Percentiles rank a stretch among this genome's conserved stretches.
Conservation (phyloP, 495 filamentous ascomycete species). For the Lophiotrema nucula region DNA sequence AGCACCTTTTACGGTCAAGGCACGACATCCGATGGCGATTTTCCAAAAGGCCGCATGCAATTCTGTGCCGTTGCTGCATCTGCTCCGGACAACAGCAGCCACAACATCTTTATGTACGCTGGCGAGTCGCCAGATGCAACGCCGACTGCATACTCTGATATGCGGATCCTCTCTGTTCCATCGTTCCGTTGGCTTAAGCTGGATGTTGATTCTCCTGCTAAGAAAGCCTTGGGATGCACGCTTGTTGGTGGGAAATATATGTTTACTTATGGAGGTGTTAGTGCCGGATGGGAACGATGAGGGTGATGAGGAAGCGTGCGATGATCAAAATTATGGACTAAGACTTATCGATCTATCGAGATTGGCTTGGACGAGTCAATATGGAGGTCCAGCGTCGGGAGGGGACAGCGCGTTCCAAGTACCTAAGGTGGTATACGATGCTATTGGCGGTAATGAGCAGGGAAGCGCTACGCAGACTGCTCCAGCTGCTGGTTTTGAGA, state of each 20-base stretch:
- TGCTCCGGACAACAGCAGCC: constrained; percentile 12
- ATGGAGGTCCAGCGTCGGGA: not conserved
- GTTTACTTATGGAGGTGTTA: constrained; percentile 7
- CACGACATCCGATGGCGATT: constrained; percentile 8
- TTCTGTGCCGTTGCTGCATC: constrained; percentile 14
- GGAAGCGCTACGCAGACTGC: constrained; percentile 5
- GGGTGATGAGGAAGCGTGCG: not conserved
- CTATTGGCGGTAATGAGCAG: constrained; percentile 7
- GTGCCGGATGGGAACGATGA: not conserved
- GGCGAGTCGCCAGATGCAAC: not conserved
- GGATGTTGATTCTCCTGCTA: not conserved
- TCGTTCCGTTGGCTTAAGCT: constrained; percentile 11
- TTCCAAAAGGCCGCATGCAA: not conserved
- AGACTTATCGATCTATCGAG: constrained; percentile 3
- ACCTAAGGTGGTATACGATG: constrained; percentile 5
- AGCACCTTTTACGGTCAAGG: constrained; percentile 3
- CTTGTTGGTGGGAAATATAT: constrained; percentile 4
- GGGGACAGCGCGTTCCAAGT: not conserved
- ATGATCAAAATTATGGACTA: constrained; percentile 9
- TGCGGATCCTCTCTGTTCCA: constrained; percentile 16
- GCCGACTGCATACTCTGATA: not conserved
- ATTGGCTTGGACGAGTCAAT: constrained; percentile 6
- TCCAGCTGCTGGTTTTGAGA: constrained; percentile 1
- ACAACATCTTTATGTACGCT: constrained; percentile 14
- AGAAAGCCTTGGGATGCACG: not conserved